A percentile compares a stretch with the other conserved stretches of the same genome.
These are phyloP conservation scores for Nepenthes gracilis DNA, from an alignment of 148 eudicot genomes.

Conservation along the genomic window DNA sequence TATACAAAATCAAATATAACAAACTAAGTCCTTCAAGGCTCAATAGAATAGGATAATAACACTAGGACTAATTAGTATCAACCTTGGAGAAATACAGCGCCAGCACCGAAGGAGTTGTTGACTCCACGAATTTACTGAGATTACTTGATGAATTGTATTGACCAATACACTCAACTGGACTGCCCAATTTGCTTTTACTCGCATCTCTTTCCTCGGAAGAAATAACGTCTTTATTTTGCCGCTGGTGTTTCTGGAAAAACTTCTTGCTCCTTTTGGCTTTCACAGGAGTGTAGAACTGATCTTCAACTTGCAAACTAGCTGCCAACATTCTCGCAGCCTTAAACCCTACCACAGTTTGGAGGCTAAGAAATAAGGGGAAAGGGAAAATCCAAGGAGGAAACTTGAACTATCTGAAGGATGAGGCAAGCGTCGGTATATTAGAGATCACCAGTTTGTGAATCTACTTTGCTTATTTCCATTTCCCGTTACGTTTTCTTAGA, in stretches of 20 bases:
- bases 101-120: conserved; percentile 6
- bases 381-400: not conserved
- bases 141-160: not conserved
- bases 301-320: not conserved
- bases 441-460: too few species aligned
- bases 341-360: not conserved
- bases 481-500: not conserved
- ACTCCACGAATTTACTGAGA: conserved; percentile 4
- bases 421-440: not conserved
- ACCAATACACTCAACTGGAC: too few species aligned
- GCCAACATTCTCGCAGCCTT: not conserved
- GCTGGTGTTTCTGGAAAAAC: not conserved
- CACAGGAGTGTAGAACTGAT: not conserved
- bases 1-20: not conserved
- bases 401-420: not conserved
- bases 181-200: not conserved
- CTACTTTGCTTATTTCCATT: not conserved
- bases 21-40: not conserved
- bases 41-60: not conserved
- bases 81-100: conserved; percentile 9
- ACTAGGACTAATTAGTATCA: not conserved
- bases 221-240: not conserved
- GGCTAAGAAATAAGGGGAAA: not conserved
- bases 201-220: not conserved
- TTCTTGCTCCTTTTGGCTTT: not conserved